Evolutionary conservation across 805 yeast genomes (phyloP).

Genomic region (Maudiozyma saulgeensis): DNA sequence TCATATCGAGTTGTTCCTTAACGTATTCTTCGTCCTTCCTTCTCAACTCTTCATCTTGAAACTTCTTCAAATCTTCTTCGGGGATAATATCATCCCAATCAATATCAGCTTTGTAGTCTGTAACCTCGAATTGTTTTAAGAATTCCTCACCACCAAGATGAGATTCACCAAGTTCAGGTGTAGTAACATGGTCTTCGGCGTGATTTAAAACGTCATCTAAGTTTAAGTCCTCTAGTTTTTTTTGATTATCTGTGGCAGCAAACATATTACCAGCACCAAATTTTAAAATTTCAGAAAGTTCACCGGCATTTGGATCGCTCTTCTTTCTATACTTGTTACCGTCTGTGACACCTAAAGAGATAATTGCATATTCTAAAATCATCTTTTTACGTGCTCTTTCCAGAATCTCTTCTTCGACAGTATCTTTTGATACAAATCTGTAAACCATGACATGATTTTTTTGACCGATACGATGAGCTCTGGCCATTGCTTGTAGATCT

Average conservation of each 20-base stretch:
- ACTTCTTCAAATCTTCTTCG: constrained; percentile 75
- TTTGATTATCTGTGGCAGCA: constrained; percentile 88
- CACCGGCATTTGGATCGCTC: constrained; percentile 72
- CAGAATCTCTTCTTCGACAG: constrained; percentile 93
- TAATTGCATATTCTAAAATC: constrained; percentile 96
- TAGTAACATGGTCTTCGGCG: constrained; percentile 94
- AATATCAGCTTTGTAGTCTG: constrained; percentile 96
- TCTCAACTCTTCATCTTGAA: constrained; percentile 86
- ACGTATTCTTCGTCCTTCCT: constrained; percentile 78
- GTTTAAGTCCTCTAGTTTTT: constrained; percentile 88
- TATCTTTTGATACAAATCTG: constrained; percentile 94
- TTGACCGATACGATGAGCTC: constrained; percentile 99
- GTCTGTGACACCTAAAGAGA: constrained; percentile 90
- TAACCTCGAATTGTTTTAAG: constrained; percentile 92
- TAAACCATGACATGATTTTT: constrained; percentile 96
- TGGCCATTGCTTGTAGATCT: constrained; percentile 97
- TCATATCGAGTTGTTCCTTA: constrained; percentile 83
- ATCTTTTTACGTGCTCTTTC: constrained; percentile 96
- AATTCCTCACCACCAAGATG: constrained; percentile 97
- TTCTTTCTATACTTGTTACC: constrained; percentile 40
- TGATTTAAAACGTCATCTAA: constrained; percentile 91
- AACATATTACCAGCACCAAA: constrained; percentile 99
- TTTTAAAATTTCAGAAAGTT: constrained; percentile 84
- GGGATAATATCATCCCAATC: constrained; percentile 99
- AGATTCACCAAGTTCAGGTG: constrained; percentile 95